Conservation (phyloP, 495 filamentous ascomycete genomes). For the Podospora australis region DNA sequence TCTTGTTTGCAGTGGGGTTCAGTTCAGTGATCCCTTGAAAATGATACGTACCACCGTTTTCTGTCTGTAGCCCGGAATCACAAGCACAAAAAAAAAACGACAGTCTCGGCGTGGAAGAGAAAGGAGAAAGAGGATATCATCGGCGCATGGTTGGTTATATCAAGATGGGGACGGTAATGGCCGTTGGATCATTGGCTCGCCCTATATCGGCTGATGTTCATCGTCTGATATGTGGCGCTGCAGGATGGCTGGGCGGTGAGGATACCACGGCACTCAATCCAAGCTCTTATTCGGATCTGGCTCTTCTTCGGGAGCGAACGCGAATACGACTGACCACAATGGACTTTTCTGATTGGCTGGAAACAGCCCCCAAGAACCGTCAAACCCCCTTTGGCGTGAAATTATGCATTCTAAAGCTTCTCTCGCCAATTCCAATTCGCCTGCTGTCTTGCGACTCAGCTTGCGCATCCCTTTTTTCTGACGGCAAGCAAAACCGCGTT, state of each 20-base stretch:
- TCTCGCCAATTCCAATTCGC: slow-evolving; percentile 1
- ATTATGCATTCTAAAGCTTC: too few relatives aligned
- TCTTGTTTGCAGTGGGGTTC: too few relatives aligned
- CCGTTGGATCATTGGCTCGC: slow-evolving; percentile 10
- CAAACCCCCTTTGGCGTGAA: not conserved
- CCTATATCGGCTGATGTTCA: slow-evolving; percentile 7
- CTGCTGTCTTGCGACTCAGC: too few relatives aligned
- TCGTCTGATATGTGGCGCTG: slow-evolving; percentile 19
- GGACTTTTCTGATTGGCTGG: not conserved
- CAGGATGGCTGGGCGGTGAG: too few relatives aligned
- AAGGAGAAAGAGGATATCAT: too few relatives aligned
- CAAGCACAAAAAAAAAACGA: too few relatives aligned
- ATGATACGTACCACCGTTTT: too few relatives aligned
- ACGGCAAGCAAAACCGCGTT: not conserved
- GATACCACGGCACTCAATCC: too few relatives aligned
- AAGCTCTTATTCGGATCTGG: too few relatives aligned
- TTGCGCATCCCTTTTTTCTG: slow-evolving; percentile 3
- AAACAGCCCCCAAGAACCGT: slow-evolving; percentile 1
- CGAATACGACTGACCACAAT: slow-evolving; percentile 31
- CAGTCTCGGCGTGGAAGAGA: too few relatives aligned
- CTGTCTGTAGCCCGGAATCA: too few relatives aligned
- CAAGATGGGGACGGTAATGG: slow-evolving; percentile 1
- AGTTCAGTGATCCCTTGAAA: too few relatives aligned
- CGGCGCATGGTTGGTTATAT: slow-evolving; percentile 1
- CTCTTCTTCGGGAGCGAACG: slow-evolving; percentile 11